A percentile compares a stretch with the other conserved stretches of the same genome.
phyloP scores from a whole-genome alignment of 179 eudicot genomes.

The Nepenthes alata region DNA sequence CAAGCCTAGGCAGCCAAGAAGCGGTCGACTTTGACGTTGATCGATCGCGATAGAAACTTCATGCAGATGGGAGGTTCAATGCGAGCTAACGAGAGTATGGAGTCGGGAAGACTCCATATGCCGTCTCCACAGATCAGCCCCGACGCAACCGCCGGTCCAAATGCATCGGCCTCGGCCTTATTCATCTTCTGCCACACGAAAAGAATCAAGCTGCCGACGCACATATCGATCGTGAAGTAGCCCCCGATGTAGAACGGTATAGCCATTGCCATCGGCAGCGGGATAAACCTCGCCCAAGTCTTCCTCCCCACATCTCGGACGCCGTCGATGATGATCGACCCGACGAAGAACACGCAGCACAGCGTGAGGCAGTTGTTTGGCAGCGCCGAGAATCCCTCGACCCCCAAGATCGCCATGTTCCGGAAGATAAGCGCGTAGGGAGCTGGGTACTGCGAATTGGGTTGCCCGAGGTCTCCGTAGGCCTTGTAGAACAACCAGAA shows the following conservation, averaged over 20 bases:
- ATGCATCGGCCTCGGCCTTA: conserved; percentile 18
- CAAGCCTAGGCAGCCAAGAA: neutral
- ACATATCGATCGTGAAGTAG: conserved; percentile 24
- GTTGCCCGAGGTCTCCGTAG: conserved; percentile 9
- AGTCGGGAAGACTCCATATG: conserved; percentile 23
- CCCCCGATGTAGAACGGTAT: conserved; percentile 28
- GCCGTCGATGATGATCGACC: conserved; percentile 11
- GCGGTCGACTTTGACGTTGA: conserved; percentile 11
- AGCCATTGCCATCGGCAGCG: conserved; percentile 33
- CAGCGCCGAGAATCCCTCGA: conserved; percentile 18
- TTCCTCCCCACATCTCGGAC: conserved; percentile 12
- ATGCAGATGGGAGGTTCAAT: conserved; percentile 27
- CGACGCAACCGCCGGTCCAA: conserved; percentile 27
- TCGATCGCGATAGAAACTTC: conserved; percentile 17
- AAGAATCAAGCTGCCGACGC: conserved; percentile 24
- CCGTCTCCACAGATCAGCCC: conserved; percentile 34
- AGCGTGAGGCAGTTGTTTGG: conserved; percentile 17
- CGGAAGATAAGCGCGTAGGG: conserved; percentile 16
- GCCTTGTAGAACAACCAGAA: conserved; percentile 21
- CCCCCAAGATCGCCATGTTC: conserved; percentile 19
- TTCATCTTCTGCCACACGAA: conserved; percentile 17
- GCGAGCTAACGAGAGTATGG: conserved; percentile 16
- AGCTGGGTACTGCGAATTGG: conserved; percentile 13
- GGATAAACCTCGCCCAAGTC: conserved; percentile 13
- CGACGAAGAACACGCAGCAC: conserved; percentile 15